Evolutionary conservation across 1,284 basidiomycete genomes (phyloP), one percentile per base, ranked within the genome.

Genomic region (Mycosarcoma mackinlayi): DNA sequence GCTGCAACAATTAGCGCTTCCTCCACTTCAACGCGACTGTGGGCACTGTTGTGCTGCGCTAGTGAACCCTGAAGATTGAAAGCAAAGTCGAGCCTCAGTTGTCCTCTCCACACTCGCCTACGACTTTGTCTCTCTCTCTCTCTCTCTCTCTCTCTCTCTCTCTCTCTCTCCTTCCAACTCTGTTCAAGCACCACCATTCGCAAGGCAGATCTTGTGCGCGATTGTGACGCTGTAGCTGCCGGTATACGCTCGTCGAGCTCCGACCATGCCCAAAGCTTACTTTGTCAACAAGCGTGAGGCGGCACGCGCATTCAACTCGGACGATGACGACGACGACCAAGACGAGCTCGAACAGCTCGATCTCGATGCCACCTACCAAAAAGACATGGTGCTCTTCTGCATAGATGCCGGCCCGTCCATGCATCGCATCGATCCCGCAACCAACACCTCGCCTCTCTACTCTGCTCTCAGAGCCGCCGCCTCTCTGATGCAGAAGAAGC

Each of bases 371-470:
- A 64, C 60, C 39, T 72, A 47, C 31, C 69, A 72, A 37, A 76
- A 75, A 51, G 79, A 80, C 52, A 70, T 75, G 38, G 70, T 80
- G 14, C 85, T 97, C 16, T 96, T 97, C 84, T 92, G 91, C 78
- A 93, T 98, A 61, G 94, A 98, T 83, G 92, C 92, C 57, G 94
- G 93, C 0, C 85, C 87, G 37, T 91, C 92, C 13, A 98, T 98
- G 94, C 89, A 92, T 35, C 87, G 66, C 23, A 58, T 58, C 46
- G 72, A 73, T 28, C 62, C 73, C 24, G 44, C 40, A 27, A 59
- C 69, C 14, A 63, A 54, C 30, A 64, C 61, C 46, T 83, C 83
- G 10, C 83, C 84, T 6, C 70, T 86, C 28, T 83, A 86, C 68
- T 82, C 84, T 42, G 91, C 92, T 0, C 86, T 97, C 19, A 89